phyloP scores from a whole-genome alignment of 1,284 basidiomycete species.

The Cutaneotrichosporon dermatis region DNA sequence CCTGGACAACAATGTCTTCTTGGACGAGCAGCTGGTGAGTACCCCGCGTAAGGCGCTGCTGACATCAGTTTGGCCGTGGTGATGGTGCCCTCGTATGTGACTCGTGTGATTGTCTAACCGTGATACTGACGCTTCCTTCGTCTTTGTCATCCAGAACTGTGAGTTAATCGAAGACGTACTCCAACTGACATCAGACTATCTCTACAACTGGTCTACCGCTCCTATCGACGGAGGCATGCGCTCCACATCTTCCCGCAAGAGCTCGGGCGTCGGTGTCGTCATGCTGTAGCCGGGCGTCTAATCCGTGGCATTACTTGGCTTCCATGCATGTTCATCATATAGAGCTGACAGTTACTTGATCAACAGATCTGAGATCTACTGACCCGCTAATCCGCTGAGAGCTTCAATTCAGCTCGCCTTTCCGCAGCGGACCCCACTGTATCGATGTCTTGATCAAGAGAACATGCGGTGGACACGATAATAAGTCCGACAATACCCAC shows the following conservation, averaged over 20 bases:
- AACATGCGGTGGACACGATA: too few species aligned
- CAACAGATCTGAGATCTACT: too few species aligned
- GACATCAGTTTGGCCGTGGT: slow-evolving; percentile 73
- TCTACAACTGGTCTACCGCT: slow-evolving; percentile 86
- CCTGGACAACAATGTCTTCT: slow-evolving; percentile 84
- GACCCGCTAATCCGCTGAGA: too few species aligned
- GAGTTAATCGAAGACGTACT: slow-evolving; percentile 4
- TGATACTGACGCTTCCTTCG: background rate
- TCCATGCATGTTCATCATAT: too few species aligned
- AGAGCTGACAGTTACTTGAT: too few species aligned
- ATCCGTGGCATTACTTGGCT: too few species aligned
- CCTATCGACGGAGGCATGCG: slow-evolving; percentile 61
- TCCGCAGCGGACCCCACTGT: too few species aligned
- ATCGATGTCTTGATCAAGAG: too few species aligned
- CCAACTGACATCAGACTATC: slow-evolving; percentile 55
- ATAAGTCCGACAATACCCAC: too few species aligned
- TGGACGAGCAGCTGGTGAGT: slow-evolving; percentile 73
- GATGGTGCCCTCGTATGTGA: slow-evolving; percentile 66
- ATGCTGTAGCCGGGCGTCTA: slow-evolving; percentile 36
- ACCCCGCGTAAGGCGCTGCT: slow-evolving; percentile 1
- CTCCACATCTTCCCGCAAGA: slow-evolving; percentile 31
- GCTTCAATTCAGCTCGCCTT: too few species aligned
- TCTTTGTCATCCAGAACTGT: slow-evolving; percentile 29
- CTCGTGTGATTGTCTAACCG: slow-evolving; percentile 51
- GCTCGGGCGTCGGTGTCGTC: slow-evolving; percentile 47